These are phyloP conservation scores for Penicillium griseofulvum DNA, from an alignment of 2,329 filamentous ascomycete genomes.

Conservation along the genomic window DNA sequence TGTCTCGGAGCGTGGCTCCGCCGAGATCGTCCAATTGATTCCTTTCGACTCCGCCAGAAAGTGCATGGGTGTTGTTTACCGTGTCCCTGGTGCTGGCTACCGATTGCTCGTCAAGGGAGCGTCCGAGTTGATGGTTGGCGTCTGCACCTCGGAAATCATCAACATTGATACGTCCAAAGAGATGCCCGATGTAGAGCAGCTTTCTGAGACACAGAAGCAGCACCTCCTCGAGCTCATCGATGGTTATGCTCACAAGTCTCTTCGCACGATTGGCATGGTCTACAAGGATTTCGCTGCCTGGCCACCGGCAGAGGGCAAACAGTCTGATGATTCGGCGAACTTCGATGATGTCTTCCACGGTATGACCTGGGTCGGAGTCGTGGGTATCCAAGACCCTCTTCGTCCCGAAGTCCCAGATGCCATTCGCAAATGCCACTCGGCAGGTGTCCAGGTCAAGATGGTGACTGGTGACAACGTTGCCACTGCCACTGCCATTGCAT, in stretches of 20 bases:
- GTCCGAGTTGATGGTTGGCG: slow-evolving; percentile 46
- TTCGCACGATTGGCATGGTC: slow-evolving; percentile 71
- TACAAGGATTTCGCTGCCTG: slow-evolving; percentile 70
- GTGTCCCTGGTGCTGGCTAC: slow-evolving; percentile 39
- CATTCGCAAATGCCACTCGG: slow-evolving; percentile 64
- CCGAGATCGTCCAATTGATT: slow-evolving; percentile 63
- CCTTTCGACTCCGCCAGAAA: slow-evolving; percentile 75
- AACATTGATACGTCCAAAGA: slow-evolving; percentile 30
- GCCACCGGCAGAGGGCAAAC: slow-evolving; percentile 60
- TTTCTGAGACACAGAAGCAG: slow-evolving; percentile 29
- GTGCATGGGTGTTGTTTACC: slow-evolving; percentile 55
- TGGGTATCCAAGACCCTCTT: slow-evolving; percentile 73
- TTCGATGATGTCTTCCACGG: slow-evolving; percentile 68
- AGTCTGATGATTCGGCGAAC: slow-evolving; percentile 59
- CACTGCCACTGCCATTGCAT: slow-evolving; percentile 71
- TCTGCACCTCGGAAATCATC: slow-evolving; percentile 34
- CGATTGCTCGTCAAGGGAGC: slow-evolving; percentile 51
- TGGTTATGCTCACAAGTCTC: slow-evolving; percentile 53
- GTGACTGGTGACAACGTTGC: slow-evolving; percentile 69
- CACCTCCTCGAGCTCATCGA: slow-evolving; percentile 38
- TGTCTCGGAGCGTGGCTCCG: slow-evolving; percentile 60
- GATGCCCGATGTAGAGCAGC: slow-evolving; percentile 21
- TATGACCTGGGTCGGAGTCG: slow-evolving; percentile 70
- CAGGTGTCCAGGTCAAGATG: slow-evolving; percentile 71
- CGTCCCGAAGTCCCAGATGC: slow-evolving; percentile 66